Conservation (phyloP, 768 basidiomycete genomes). For the Leccinum variicolor region DNA sequence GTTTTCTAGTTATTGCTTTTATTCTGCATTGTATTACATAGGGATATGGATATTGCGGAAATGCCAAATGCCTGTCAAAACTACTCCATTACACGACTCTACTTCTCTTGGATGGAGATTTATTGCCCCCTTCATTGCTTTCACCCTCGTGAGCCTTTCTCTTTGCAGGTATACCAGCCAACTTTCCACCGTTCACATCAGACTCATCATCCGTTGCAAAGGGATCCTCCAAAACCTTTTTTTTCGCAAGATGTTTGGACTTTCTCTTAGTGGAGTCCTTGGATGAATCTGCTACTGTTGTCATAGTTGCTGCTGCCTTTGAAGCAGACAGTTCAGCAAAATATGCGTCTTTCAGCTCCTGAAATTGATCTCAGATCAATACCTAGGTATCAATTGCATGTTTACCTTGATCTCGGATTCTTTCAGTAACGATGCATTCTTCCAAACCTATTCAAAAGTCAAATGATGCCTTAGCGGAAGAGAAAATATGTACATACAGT, state of each 20-base stretch:
- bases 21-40: not conserved
- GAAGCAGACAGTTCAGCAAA: constrained; percentile 43
- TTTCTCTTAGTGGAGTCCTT: constrained; percentile 26
- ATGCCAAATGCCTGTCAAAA: not conserved
- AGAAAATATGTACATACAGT: constrained; percentile 43
- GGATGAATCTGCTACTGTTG: constrained; percentile 20
- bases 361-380: not conserved
- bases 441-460: constrained; percentile 55
- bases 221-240: constrained; percentile 40
- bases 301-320: constrained; percentile 20
- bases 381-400: not conserved
- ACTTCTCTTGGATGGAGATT: constrained; percentile 34
- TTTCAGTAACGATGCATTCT: constrained; percentile 53
- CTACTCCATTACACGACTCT: constrained; percentile 21
- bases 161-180: constrained; percentile 1
- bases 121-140: constrained; percentile 29
- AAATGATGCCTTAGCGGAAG: not conserved
- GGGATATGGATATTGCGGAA: not conserved
- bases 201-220: constrained; percentile 54
- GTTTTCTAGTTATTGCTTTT: not conserved
- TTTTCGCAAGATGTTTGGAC: constrained; percentile 45
- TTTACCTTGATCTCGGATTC: constrained; percentile 62
- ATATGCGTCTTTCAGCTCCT: constrained; percentile 65
- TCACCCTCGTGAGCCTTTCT: constrained; percentile 25
- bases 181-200: constrained; percentile 17